phyloP scores from a whole-genome alignment of 2,329 filamentous ascomycete genomes.

The Hirsutella minnesotensis region DNA sequence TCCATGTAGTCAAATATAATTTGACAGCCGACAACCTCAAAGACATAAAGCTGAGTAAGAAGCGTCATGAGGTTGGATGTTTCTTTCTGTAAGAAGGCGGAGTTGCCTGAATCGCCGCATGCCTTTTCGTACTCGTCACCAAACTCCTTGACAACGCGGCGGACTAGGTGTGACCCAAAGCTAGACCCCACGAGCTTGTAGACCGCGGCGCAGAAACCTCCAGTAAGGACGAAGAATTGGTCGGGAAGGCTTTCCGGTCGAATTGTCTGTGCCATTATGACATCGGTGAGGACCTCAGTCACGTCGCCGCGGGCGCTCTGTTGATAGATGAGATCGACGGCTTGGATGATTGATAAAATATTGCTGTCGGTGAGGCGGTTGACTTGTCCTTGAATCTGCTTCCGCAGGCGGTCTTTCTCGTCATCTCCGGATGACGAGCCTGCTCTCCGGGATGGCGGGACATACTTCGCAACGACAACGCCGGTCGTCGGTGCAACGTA shows the following conservation, averaged over 20 bases:
- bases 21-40: constrained; percentile 72
- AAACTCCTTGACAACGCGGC: constrained; percentile 66
- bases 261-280: constrained; percentile 67
- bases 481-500: constrained; percentile 61
- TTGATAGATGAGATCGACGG: constrained; percentile 74
- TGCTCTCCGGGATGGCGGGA: constrained; percentile 73
- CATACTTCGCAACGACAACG: constrained; percentile 55
- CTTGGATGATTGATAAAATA: constrained; percentile 68
- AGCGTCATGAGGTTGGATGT: constrained; percentile 68
- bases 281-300: constrained; percentile 65
- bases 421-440: constrained; percentile 53
- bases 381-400: constrained; percentile 77
- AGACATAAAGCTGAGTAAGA: constrained; percentile 80
- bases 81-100: constrained; percentile 20
- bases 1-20: constrained; percentile 88
- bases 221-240: constrained; percentile 81
- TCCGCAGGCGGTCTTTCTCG: constrained; percentile 54
- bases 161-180: constrained; percentile 78
- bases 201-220: constrained; percentile 77
- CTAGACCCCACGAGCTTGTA: constrained; percentile 83
- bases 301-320: constrained; percentile 80
- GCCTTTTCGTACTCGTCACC: constrained; percentile 47
- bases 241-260: constrained; percentile 71
- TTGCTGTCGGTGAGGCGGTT: constrained; percentile 92
- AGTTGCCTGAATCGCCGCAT: constrained; percentile 27